phyloP scores from a whole-genome alignment of 768 basidiomycete genomes.

The Phylloporus sp. region DNA sequence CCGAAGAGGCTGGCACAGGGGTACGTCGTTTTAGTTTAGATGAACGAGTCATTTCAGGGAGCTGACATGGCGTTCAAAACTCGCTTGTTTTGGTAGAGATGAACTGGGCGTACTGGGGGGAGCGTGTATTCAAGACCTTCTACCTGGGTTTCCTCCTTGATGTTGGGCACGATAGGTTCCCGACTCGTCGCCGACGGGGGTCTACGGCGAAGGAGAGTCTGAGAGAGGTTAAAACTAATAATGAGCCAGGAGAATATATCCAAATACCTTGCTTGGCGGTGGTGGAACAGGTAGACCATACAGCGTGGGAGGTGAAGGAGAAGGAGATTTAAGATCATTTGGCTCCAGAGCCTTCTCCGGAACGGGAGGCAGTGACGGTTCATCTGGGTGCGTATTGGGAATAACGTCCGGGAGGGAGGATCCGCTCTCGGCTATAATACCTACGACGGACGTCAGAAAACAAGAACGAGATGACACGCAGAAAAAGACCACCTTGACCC shows the following conservation, averaged over 20 bases:
- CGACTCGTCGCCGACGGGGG: conserved; percentile 13
- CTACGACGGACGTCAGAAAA: conserved; percentile 2
- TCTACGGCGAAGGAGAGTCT: conserved; percentile 26
- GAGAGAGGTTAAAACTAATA: not conserved
- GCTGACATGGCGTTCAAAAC: conserved; percentile 24
- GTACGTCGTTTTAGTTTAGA: conserved; percentile 53
- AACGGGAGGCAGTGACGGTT: conserved; percentile 37
- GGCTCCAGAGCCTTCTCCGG: conserved; percentile 16
- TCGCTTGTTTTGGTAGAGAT: not conserved
- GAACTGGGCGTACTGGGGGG: conserved; percentile 22
- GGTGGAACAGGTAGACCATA: conserved; percentile 20
- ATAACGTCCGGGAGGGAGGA: conserved; percentile 46
- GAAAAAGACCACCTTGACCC: conserved; percentile 16
- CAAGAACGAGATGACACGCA: not conserved
- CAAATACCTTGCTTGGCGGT: conserved; percentile 22
- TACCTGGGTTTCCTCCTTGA: conserved; percentile 10
- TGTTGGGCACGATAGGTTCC: not conserved
- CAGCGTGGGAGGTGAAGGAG: conserved; percentile 17
- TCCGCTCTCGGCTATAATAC: conserved; percentile 6
- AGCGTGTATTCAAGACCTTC: conserved; percentile 12
- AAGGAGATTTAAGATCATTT: conserved; percentile 6
- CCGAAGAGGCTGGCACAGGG: conserved; percentile 28
- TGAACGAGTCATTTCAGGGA: conserved; percentile 38
- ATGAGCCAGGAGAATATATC: not conserved
- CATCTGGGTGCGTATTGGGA: conserved; percentile 49